Percentiles rank a stretch among this genome's conserved stretches.
These are phyloP conservation scores for Echinosophora koreensis DNA, from an alignment of 306 rosid genomes.

Conservation along the genomic window DNA sequence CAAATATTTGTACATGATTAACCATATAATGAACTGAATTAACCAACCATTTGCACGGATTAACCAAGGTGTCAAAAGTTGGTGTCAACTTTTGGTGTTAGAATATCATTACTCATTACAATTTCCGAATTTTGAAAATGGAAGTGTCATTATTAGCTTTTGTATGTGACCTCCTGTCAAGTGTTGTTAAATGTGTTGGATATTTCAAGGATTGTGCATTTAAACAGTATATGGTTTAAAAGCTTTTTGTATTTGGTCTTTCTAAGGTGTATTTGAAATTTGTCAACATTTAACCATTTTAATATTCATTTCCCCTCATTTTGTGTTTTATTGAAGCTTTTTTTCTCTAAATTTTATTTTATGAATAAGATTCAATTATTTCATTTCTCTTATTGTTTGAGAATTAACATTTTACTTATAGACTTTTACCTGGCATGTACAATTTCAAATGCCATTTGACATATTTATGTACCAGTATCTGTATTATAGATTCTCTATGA, in stretches of 20 bases:
- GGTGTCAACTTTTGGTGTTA: too few relatives aligned
- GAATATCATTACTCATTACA: too few relatives aligned
- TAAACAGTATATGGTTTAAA: slow-evolving; percentile 27
- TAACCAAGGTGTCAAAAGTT: too few relatives aligned
- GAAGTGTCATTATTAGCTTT: slow-evolving; percentile 30
- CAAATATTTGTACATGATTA: too few relatives aligned
- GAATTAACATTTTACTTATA: slow-evolving; percentile 1
- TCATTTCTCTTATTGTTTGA: neutral
- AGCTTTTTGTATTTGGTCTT: slow-evolving; percentile 13
- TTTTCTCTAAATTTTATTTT: neutral
- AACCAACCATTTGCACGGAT: too few relatives aligned
- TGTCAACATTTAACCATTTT: neutral
- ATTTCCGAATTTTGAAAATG: neutral
- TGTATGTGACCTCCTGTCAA: slow-evolving; percentile 3
- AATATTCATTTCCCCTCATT: neutral
- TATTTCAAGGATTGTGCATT: slow-evolving; percentile 9
- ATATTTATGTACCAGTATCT: slow-evolving; percentile 5
- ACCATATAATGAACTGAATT: too few relatives aligned
- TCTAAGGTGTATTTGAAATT: slow-evolving; percentile 17
- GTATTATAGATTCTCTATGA: neutral
- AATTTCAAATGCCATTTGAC: slow-evolving; percentile 19
- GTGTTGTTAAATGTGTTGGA: slow-evolving; percentile 23
- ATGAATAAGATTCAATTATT: neutral
- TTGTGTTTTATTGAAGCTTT: neutral
- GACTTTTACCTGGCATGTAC: neutral